Evolutionary conservation across 768 basidiomycete genomes (phyloP).

Genomic region (Tremella fuciformis): DNA sequence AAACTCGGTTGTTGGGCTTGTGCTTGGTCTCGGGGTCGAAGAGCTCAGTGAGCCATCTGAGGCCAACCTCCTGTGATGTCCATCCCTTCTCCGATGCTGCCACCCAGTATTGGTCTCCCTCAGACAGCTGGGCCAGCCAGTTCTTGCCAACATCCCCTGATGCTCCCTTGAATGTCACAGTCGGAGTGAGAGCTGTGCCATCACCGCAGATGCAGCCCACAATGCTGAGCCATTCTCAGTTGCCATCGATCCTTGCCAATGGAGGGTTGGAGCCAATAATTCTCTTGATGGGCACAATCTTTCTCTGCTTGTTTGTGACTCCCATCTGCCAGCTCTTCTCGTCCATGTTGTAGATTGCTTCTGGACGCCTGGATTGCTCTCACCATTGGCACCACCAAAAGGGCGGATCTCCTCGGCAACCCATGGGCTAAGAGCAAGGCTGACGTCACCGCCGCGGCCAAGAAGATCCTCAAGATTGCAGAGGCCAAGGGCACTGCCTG

Average conservation of each 20-base stretch:
- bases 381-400: too few species aligned
- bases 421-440: too few species aligned
- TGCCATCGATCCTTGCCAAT: not conserved
- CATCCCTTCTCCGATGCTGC: constrained; percentile 1
- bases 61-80: not conserved
- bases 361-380: too few species aligned
- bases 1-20: not conserved
- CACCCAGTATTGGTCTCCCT: not conserved
- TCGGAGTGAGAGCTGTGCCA: not conserved
- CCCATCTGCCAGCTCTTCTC: constrained; percentile 11
- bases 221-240: not conserved
- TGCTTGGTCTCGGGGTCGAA: not conserved
- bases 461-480: too few species aligned
- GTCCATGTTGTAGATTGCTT: constrained; percentile 10
- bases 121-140: not conserved
- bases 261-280: too few species aligned
- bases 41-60: not conserved
- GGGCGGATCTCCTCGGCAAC: too few species aligned
- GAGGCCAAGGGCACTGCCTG: not conserved
- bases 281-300: not conserved
- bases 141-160: not conserved
- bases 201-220: constrained; percentile 3
- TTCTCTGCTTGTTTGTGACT: not conserved
- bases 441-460: too few species aligned
- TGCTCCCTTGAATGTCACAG: not conserved